Evolutionary conservation across 1,284 basidiomycete genomes (phyloP).

Genomic region (Leccinum discolor): DNA sequence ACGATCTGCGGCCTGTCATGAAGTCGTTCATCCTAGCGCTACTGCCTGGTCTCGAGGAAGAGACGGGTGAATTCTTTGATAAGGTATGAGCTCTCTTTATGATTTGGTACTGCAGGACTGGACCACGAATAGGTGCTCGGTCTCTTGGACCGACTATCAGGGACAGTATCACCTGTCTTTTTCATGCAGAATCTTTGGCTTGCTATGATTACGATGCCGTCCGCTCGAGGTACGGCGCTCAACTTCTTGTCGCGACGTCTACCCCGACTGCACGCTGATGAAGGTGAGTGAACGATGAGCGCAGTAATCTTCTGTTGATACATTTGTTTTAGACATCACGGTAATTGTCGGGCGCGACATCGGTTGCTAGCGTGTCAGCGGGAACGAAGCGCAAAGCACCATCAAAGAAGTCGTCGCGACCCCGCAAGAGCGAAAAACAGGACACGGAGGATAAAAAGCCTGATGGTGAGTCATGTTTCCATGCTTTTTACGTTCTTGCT

Average conservation of each 20-base stretch:
- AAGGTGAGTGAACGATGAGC: slow-evolving; percentile 48
- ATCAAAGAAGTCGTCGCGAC: slow-evolving; percentile 46
- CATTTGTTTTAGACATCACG: slow-evolving; percentile 57
- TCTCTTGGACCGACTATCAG: slow-evolving; percentile 82
- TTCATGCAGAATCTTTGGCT: slow-evolving; percentile 97
- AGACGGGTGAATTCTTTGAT: slow-evolving; percentile 93
- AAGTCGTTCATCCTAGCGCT: slow-evolving; percentile 94
- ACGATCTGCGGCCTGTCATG: slow-evolving; percentile 83
- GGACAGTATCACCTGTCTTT: slow-evolving; percentile 82
- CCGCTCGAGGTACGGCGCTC: slow-evolving; percentile 83
- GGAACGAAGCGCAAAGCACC: slow-evolving; percentile 48
- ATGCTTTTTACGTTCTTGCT: slow-evolving; percentile 20
- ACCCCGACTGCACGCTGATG: slow-evolving; percentile 65
- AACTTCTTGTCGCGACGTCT: slow-evolving; percentile 86
- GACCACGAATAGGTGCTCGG: slow-evolving; percentile 64
- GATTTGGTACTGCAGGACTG: slow-evolving; percentile 4
- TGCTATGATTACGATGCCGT: slow-evolving; percentile 88
- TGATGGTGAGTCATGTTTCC: slow-evolving; percentile 24
- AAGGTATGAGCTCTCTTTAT: slow-evolving; percentile 54
- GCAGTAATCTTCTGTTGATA: slow-evolving; percentile 4
- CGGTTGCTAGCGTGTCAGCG: slow-evolving; percentile 44
- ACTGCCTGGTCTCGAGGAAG: slow-evolving; percentile 93
- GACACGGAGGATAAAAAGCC: slow-evolving; percentile 37
- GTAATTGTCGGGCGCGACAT: slow-evolving; percentile 82
- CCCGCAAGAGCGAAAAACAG: slow-evolving; percentile 44